phyloP scores from a whole-genome alignment of 106 monocot species.

The Dendrobium chrysotoxum region DNA sequence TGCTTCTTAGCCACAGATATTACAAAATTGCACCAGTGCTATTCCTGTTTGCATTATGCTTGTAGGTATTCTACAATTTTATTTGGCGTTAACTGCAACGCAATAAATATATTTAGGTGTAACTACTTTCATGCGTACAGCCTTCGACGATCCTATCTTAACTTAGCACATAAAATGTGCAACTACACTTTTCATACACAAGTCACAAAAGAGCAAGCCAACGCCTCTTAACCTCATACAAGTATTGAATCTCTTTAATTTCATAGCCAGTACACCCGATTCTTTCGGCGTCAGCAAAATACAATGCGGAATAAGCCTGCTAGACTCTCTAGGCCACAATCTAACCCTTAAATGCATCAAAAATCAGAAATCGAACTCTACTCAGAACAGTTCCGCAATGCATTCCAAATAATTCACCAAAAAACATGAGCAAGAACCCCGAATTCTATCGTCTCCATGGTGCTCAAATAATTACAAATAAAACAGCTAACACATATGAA shows the following conservation, averaged over 20 bases:
- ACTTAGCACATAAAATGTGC: neutral
- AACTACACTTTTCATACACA: neutral
- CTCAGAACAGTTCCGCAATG: neutral
- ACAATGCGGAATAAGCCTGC: neutral
- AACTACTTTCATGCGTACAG: neutral
- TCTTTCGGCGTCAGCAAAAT: neutral
- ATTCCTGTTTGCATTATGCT: neutral
- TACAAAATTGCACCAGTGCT: neutral
- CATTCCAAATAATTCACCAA: neutral
- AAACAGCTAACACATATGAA: neutral
- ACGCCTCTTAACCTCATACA: neutral
- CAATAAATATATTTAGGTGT: neutral
- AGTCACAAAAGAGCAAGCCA: neutral
- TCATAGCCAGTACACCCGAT: neutral
- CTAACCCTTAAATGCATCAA: neutral
- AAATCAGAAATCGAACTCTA: neutral
- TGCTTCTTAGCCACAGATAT: neutral
- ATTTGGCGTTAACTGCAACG: neutral
- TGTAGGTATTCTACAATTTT: neutral
- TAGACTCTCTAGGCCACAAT: neutral
- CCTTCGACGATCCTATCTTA: neutral
- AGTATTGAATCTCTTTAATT: neutral
- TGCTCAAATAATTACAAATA: neutral
- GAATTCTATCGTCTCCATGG: neutral
- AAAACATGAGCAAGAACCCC: neutral